A percentile compares a stretch with the other conserved stretches of the same genome.
Evolutionary conservation across 2,329 filamentous ascomycete species (phyloP).

Genomic region (Zopfia rhizophila): DNA sequence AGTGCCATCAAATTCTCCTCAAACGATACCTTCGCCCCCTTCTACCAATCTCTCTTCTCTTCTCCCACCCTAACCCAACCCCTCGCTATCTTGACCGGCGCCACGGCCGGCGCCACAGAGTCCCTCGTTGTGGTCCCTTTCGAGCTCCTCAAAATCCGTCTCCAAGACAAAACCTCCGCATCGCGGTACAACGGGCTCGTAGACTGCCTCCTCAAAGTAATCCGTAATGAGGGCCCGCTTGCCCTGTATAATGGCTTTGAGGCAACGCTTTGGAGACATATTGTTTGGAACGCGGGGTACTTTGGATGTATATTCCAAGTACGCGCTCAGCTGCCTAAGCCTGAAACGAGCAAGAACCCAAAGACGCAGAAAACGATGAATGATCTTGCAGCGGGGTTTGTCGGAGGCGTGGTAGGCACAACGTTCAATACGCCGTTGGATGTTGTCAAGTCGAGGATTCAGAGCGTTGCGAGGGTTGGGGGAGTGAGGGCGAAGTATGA

Average conservation of each 20-base stretch:
- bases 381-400: slow-evolving; percentile 41
- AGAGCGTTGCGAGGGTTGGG: slow-evolving; percentile 39
- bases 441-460: slow-evolving; percentile 45
- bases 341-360: slow-evolving; percentile 22
- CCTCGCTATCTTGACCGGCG: slow-evolving; percentile 39
- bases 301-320: slow-evolving; percentile 47
- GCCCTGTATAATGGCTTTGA: slow-evolving; percentile 46
- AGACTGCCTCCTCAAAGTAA: slow-evolving; percentile 40
- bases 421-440: slow-evolving; percentile 45
- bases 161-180: slow-evolving; percentile 41
- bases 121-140: slow-evolving; percentile 46
- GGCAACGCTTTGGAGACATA: slow-evolving; percentile 43
- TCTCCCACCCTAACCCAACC: slow-evolving; percentile 33
- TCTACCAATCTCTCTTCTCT: slow-evolving; percentile 38
- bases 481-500: slow-evolving; percentile 39
- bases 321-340: slow-evolving; percentile 32
- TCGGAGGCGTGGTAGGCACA: slow-evolving; percentile 41
- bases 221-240: slow-evolving; percentile 35
- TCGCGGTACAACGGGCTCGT: slow-evolving; percentile 38
- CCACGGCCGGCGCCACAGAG: slow-evolving; percentile 41
- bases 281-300: slow-evolving; percentile 46
- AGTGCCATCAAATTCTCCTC: slow-evolving; percentile 46
- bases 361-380: slow-evolving; percentile 38
- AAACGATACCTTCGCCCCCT: slow-evolving; percentile 38
- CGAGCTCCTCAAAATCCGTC: slow-evolving; percentile 42